A percentile compares a stretch with the other conserved stretches of the same genome.
Evolutionary conservation across 2,329 filamentous ascomycete species (phyloP).

Genomic region (Fusarium coffeatum): DNA sequence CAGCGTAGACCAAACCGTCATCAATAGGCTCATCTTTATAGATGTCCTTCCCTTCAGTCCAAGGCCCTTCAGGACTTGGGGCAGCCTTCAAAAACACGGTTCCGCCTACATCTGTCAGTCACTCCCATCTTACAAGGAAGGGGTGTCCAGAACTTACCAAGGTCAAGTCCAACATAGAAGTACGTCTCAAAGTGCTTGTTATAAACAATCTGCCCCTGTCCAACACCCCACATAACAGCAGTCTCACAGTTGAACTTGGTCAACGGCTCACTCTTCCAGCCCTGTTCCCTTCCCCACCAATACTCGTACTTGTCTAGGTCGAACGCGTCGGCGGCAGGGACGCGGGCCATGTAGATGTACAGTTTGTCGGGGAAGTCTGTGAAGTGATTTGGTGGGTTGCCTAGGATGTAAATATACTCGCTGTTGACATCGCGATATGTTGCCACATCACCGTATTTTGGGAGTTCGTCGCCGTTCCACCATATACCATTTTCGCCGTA

Average conservation of each 20-base stretch:
- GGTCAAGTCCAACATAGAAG: conserved; percentile 50
- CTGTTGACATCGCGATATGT: conserved; percentile 54
- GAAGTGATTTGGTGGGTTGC: conserved; percentile 51
- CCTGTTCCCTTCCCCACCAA: conserved; percentile 54
- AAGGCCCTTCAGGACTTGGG: conserved; percentile 49
- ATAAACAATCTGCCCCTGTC: conserved; percentile 55
- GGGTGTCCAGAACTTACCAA: conserved; percentile 10
- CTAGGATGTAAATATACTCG: conserved; percentile 54
- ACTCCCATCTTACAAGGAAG: rapidly evolving
- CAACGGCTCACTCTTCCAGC: conserved; percentile 52
- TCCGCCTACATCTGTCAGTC: conserved; percentile 6
- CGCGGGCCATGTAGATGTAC: conserved; percentile 54
- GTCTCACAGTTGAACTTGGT: conserved; percentile 51
- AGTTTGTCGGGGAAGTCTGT: conserved; percentile 39
- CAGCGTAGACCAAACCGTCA: conserved; percentile 50
- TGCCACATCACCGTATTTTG: conserved; percentile 54
- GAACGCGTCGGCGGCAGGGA: conserved; percentile 51
- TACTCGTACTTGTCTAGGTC: conserved; percentile 55
- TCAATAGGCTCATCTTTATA: conserved; percentile 51
- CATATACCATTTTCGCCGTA: conserved; percentile 47
- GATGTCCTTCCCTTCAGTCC: conserved; percentile 52
- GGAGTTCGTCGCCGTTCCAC: conserved; percentile 49
- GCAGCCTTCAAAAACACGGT: conserved; percentile 32
- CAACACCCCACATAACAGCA: conserved; percentile 53
- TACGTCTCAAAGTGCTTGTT: conserved; percentile 52